Conservation (phyloP, 2,329 filamentous ascomycete genomes). For the Alternaria sp. region DNA sequence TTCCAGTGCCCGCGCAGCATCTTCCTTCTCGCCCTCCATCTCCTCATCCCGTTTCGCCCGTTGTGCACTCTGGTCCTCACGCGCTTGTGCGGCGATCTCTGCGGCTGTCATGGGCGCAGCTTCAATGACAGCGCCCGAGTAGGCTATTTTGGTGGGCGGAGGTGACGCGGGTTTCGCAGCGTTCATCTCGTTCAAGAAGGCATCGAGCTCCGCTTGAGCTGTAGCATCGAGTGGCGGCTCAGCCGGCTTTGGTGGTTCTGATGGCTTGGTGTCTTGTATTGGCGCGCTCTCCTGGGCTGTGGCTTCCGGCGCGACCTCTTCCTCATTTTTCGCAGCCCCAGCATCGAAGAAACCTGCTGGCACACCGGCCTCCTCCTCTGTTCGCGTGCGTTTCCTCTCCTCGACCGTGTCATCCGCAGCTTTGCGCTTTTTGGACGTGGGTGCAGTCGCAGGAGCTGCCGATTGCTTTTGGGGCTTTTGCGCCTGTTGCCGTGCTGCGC, state of each 20-base stretch:
- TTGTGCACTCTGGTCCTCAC: slow-evolving; percentile 55
- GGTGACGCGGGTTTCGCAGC: slow-evolving; percentile 83
- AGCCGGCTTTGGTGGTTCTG: slow-evolving; percentile 16
- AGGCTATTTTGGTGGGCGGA: slow-evolving; percentile 67
- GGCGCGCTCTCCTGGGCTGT: slow-evolving; percentile 7
- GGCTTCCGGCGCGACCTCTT: slow-evolving; percentile 6
- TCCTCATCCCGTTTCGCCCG: slow-evolving; percentile 54
- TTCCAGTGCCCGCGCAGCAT: slow-evolving; percentile 54
- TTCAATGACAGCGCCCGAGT: slow-evolving; percentile 53
- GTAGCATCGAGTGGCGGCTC: slow-evolving; percentile 25
- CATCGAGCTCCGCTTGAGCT: slow-evolving; percentile 64
- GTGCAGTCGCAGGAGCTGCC: slow-evolving; percentile 38
- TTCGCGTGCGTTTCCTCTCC: slow-evolving; percentile 45
- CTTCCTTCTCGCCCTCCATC: slow-evolving; percentile 58
- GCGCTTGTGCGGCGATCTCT: slow-evolving; percentile 56
- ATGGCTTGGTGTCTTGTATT: slow-evolving; percentile 10
- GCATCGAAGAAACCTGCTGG: slow-evolving; percentile 49
- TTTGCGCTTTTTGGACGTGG: slow-evolving; percentile 48
- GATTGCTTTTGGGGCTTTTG: slow-evolving; percentile 42
- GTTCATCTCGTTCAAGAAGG: slow-evolving; percentile 61
- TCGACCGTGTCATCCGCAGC: slow-evolving; percentile 40
- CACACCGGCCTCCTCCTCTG: slow-evolving; percentile 42
- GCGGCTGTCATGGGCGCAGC: slow-evolving; percentile 57
- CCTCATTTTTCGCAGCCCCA: slow-evolving; percentile 23
- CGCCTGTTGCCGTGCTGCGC: slow-evolving; percentile 47